Conservation (phyloP, 768 basidiomycete species). For the Leccinum disarticulatum region DNA sequence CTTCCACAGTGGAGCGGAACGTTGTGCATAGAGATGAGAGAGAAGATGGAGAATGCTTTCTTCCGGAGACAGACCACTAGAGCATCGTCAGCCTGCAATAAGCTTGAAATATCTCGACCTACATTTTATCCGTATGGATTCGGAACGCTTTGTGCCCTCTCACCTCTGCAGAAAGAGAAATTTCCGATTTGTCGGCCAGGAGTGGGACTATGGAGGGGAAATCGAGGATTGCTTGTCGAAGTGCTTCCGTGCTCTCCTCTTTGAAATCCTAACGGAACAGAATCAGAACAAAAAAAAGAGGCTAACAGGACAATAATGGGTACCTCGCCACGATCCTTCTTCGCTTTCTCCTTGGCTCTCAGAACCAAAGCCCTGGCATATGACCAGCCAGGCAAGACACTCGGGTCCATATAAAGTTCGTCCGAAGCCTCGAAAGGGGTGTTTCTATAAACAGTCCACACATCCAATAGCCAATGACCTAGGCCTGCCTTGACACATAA, state of each 20-base stretch:
- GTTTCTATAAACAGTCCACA: slow-evolving; percentile 39
- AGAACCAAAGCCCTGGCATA: slow-evolving; percentile 73
- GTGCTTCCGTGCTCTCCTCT: slow-evolving; percentile 59
- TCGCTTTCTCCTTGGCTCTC: slow-evolving; percentile 48
- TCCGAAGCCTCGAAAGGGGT: slow-evolving; percentile 8
- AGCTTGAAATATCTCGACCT: slow-evolving; percentile 18
- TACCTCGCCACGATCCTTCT: slow-evolving; percentile 42
- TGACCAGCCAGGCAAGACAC: slow-evolving; percentile 72
- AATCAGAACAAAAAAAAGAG: slow-evolving; percentile 5
- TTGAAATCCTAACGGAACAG: slow-evolving; percentile 42
- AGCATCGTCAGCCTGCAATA: slow-evolving; percentile 10
- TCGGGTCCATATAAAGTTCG: slow-evolving; percentile 45
- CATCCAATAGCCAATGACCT: slow-evolving; percentile 74
- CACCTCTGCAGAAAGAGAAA: slow-evolving; percentile 56
- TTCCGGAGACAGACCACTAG: slow-evolving; percentile 38
- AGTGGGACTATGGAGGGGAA: slow-evolving; percentile 84
- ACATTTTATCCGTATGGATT: slow-evolving; percentile 69
- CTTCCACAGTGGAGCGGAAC: slow-evolving; percentile 82
- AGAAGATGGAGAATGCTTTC: slow-evolving; percentile 69
- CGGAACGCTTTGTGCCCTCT: slow-evolving; percentile 63
- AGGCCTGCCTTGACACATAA: slow-evolving; percentile 81
- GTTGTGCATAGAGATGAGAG: slow-evolving; percentile 84
- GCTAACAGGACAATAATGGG: neutral
- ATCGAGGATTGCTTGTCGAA: slow-evolving; percentile 68
- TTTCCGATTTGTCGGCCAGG: slow-evolving; percentile 83